Conservation (phyloP, 2,329 filamentous ascomycete genomes). For the Botrytis squamosa region DNA sequence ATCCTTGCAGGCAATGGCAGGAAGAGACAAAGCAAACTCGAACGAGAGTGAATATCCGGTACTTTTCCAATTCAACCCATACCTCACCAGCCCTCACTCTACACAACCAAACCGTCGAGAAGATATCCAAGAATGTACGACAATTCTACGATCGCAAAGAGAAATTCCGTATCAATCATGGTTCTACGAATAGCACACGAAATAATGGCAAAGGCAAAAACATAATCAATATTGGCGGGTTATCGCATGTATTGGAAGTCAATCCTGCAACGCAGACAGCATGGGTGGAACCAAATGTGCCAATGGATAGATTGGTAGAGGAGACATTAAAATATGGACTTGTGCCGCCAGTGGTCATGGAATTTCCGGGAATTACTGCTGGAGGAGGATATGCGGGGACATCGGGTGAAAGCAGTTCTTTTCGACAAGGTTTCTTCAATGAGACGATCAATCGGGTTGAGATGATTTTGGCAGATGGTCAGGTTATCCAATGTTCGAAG, state of each 20-base stretch:
- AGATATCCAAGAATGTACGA: constrained; percentile 46
- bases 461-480: constrained; percentile 60
- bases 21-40: background rate
- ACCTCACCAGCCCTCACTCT: constrained; percentile 29
- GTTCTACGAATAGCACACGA: constrained; percentile 54
- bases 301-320: constrained; percentile 63
- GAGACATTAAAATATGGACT: constrained; percentile 55
- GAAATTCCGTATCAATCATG: constrained; percentile 57
- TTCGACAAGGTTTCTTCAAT: constrained; percentile 66
- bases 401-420: constrained; percentile 65
- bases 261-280: constrained; percentile 44
- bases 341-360: constrained; percentile 66
- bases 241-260: constrained; percentile 49
- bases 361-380: constrained; percentile 68
- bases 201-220: constrained; percentile 42
- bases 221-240: constrained; percentile 48
- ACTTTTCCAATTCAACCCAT: background rate
- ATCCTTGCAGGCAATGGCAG: background rate
- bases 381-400: constrained; percentile 67
- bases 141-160: constrained; percentile 49
- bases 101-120: constrained; percentile 45
- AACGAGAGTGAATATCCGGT: background rate
- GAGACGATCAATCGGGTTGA: constrained; percentile 60
- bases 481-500: constrained; percentile 49
- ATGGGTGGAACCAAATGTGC: constrained; percentile 66